Base-by-base conservation (phyloP, 176 grass and related monocot species). In the Lolium multiflorum region DNA sequence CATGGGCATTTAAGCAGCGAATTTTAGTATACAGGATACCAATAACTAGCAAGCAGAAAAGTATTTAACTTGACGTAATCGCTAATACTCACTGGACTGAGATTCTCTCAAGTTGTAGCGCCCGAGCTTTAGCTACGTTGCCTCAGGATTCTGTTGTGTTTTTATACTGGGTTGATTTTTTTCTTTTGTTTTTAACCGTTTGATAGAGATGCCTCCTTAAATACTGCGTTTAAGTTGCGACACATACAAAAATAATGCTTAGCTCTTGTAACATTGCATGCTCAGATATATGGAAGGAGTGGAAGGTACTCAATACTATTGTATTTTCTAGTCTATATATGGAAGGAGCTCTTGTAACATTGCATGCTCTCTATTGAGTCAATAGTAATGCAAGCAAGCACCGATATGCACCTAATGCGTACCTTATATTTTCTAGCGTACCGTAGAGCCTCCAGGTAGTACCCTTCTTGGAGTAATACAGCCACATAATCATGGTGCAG, bases 351-450 rank as follows among this genome's bases (percentile, higher is more conserved):
- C n/a, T n/a, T n/a, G n/a, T n/a, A n/a, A n/a, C n/a, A n/a, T n/a
- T n/a, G n/a, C n/a, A n/a, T n/a, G n/a, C n/a, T n/a, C n/a, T n/a
- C n/a, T n/a, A n/a, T n/a, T n/a, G n/a, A n/a, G n/a, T n/a, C n/a
- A n/a, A 68, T 3, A 31, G n/a, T 1, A 24, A 61, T 35, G 31
- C 18, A 57, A 11, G 8, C 43, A 54, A 74, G 82, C 35, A 41
- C 38, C 16, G n/a, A 24, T 25, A 65, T 57, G 55, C 55, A 57
- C 55, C 55, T 57, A 57, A 17, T 4, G 64, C 14, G 20, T 91
- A 98, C 96, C 93, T 92, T 95, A 82, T 98, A 82, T 89, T 96
- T 98, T 83, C 93, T 91, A 17, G 96, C 93, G 46, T 92, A 98
- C 39, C 90, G 90, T 20, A 96, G 77, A 72, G 97, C 93, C 78